These are phyloP conservation scores for Hyphopichia fennica DNA, from an alignment of 1,139 yeast genomes.

Conservation along the genomic window DNA sequence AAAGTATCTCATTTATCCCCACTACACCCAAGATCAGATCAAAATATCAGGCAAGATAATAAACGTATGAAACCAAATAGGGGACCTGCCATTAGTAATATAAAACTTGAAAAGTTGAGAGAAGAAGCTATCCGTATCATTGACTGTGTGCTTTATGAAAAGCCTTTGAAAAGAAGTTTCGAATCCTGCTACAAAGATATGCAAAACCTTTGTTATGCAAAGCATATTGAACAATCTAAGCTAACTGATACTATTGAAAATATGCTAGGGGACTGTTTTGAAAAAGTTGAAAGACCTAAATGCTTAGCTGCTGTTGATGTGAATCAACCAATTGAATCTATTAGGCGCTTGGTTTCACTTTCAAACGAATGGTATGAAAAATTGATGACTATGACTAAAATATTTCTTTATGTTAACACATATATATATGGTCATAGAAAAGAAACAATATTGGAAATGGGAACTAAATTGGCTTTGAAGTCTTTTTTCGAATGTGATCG, in stretches of 20 bases:
- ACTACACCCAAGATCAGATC: neutral
- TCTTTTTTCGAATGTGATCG: too few relatives aligned
- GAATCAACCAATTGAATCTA: neutral
- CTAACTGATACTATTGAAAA: constrained; percentile 20
- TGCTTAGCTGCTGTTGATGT: neutral
- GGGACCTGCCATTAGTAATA: neutral
- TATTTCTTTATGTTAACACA: too few relatives aligned
- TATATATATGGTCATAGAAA: too few relatives aligned
- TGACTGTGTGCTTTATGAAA: neutral
- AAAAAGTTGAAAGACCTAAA: neutral
- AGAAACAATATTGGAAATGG: too few relatives aligned
- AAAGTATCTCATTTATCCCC: neutral
- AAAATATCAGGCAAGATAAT: neutral
- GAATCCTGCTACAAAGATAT: constrained; percentile 28
- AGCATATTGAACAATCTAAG: constrained; percentile 32
- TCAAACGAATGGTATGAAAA: neutral
- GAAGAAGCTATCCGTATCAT: neutral
- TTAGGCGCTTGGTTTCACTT: neutral
- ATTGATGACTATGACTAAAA: too few relatives aligned
- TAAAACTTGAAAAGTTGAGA: neutral
- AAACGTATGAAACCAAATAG: constrained; percentile 13
- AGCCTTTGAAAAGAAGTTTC: constrained; percentile 16
- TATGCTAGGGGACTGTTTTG: neutral
- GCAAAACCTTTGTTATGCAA: constrained; percentile 34
- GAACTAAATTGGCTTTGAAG: too few relatives aligned